Evolutionary conservation across 805 yeast species (phyloP).

Genomic region (Blastobotrys chiropterorum): DNA sequence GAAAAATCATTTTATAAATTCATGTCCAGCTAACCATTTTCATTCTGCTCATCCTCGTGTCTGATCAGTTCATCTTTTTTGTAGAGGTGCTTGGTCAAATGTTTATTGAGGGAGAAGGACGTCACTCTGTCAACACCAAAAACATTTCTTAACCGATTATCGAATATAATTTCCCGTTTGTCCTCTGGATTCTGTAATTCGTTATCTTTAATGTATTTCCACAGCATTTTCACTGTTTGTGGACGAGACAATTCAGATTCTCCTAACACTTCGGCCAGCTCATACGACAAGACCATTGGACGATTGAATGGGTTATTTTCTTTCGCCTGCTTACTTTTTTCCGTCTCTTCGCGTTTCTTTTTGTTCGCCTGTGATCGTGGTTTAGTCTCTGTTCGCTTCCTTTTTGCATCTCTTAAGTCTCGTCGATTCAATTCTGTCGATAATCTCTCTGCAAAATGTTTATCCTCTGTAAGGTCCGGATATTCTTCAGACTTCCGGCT

Average conservation of each 20-base stretch:
- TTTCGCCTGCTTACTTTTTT: neutral
- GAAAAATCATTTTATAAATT: conserved; percentile 14
- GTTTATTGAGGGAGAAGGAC: conserved; percentile 28
- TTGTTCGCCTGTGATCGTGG: conserved; percentile 2
- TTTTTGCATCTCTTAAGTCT: conserved; percentile 3
- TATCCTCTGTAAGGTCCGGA: conserved; percentile 35
- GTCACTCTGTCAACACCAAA: conserved; percentile 44
- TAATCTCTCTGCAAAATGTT: conserved; percentile 45
- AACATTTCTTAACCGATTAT: conserved; percentile 46
- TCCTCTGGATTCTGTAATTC: conserved; percentile 63
- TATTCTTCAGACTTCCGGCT: neutral
- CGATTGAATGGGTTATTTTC: conserved; percentile 28
- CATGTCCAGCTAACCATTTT: neutral
- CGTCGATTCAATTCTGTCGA: conserved; percentile 29
- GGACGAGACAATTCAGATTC: conserved; percentile 50
- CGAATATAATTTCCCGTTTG: conserved; percentile 58
- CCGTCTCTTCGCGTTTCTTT: conserved; percentile 1
- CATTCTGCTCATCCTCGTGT: neutral
- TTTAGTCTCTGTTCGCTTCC: conserved; percentile 7
- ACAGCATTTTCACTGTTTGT: conserved; percentile 59
- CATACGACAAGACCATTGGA: conserved; percentile 44
- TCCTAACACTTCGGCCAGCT: conserved; percentile 46
- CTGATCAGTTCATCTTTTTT: conserved; percentile 8
- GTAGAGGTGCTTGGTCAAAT: conserved; percentile 20
- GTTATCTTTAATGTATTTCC: conserved; percentile 63